Conservation (phyloP, 345 rosid species). For the Ceriops zippeliana region DNA sequence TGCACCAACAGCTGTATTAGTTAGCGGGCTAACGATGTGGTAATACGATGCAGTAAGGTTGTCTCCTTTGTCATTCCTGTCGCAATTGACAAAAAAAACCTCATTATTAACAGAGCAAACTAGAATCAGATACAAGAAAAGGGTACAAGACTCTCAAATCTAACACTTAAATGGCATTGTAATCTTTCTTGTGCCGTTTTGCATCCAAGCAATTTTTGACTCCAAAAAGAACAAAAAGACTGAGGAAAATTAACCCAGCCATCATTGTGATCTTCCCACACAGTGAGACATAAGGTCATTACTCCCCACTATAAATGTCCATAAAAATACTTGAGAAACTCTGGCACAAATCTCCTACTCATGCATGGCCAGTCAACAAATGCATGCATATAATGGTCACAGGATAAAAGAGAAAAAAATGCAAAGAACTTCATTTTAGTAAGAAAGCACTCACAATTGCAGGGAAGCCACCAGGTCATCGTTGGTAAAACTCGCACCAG, state of each 20-base stretch:
- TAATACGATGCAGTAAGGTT: constrained; percentile 77
- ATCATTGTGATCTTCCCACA: neutral
- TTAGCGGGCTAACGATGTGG: constrained; percentile 77
- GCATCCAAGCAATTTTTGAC: too few species aligned
- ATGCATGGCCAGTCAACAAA: neutral
- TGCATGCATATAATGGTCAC: neutral
- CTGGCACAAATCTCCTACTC: neutral
- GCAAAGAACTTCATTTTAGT: neutral
- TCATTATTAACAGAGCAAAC: neutral
- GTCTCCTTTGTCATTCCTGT: constrained; percentile 87
- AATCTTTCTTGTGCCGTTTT: too few species aligned
- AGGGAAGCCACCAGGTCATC: constrained; percentile 74
- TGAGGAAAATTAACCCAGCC: neutral
- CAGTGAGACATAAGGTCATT: neutral
- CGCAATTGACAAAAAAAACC: neutral
- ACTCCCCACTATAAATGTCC: neutral
- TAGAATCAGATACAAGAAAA: neutral
- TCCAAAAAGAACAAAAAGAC: too few species aligned
- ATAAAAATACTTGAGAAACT: neutral
- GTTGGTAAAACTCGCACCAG: constrained; percentile 60
- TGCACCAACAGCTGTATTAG: constrained; percentile 87
- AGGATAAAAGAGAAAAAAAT: too few species aligned
- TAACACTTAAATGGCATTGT: too few species aligned
- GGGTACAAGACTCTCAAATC: too few species aligned
- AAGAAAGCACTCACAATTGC: constrained; percentile 56